Evolutionary conservation across 2,329 filamentous ascomycete genomes (phyloP), one percentile per base, ranked within the genome.

Genomic region (Diaporthe nobilis): DNA sequence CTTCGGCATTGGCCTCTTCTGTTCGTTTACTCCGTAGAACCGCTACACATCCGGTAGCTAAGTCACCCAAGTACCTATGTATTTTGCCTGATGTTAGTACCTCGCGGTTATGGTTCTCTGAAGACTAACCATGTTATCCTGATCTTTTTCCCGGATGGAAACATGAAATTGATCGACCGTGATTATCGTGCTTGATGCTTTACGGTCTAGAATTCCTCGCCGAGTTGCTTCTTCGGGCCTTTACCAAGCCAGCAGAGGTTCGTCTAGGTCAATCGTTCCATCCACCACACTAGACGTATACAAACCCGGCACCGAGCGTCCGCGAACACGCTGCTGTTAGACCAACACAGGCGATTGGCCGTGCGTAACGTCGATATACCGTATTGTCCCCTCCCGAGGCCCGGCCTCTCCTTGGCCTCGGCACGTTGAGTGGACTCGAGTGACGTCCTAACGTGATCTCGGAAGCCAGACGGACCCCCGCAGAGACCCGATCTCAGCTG

Each of bases 401-500:
- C 49, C 65, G 65, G 49, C 47, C 42, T 17, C 20, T 7, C 65
- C 49, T 31, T 70, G 49, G 65, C 49, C n/a, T 37, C 49, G n/a
- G 34, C 47, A 53, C 22, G 2, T 4, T 5, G 6, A 39, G 13
- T 20, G 47, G 31, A 4, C 42, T 55, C 2, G 15, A 70, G 65
- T 22, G 20, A 39, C 22, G 65, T 17, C 47, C n/a, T 22, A 20
- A 25, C 22, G 47, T 25, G 47, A 68, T 39, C 65, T 68, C n/a
- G 65, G 34, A 1, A 53, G 31, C 65, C 1, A 22, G 31, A 28
- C 47, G 13, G n/a, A 25, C 34, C 49, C 65, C 49, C 65, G 22
- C 65, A 55, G n/a, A 13, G 9, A 55, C 31, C 65, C 34, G 34
- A 70, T 55, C 49, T 67, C 47, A 68, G 65, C 47, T 68, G 34